These are phyloP conservation scores for Botrytis fabae DNA, from an alignment of 2,329 filamentous ascomycete genomes.

Conservation along the genomic window DNA sequence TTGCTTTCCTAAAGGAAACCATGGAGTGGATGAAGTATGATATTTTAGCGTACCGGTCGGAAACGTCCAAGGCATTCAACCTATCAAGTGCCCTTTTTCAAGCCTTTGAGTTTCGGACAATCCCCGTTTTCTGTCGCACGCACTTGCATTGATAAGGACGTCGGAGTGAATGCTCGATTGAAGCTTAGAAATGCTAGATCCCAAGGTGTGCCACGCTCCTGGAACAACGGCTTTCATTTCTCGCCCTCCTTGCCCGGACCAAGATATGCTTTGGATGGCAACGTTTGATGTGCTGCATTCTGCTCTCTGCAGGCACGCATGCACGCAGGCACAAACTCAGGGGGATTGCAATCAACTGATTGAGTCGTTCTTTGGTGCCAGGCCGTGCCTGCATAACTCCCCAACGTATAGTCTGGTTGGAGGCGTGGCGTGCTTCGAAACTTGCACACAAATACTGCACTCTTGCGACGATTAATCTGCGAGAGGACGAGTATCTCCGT, in stretches of 20 bases:
- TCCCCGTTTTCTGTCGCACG: no score
- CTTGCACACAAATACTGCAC: neutral
- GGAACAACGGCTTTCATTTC: neutral
- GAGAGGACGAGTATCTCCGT: neutral
- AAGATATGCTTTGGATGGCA: neutral
- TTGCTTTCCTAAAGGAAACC: neutral
- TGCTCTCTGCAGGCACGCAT: neutral
- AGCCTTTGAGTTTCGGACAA: neutral
- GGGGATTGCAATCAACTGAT: neutral
- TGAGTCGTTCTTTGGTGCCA: neutral
- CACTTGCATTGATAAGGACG: neutral
- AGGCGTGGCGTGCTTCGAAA: neutral
- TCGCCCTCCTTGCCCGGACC: neutral
- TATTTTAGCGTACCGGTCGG: neutral
- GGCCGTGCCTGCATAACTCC: neutral
- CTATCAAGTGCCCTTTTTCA: neutral
- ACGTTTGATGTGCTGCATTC: neutral
- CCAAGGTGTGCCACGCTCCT: neutral
- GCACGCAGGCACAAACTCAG: neutral
- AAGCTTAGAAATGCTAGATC: neutral
- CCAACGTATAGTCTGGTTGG: neutral
- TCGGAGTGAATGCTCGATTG: neutral
- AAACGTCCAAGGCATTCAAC: neutral
- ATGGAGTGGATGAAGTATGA: neutral
- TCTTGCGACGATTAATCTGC: neutral